phyloP scores from a whole-genome alignment of 2,329 filamentous ascomycete genomes.

The Calonectria pseudoturangicola region DNA sequence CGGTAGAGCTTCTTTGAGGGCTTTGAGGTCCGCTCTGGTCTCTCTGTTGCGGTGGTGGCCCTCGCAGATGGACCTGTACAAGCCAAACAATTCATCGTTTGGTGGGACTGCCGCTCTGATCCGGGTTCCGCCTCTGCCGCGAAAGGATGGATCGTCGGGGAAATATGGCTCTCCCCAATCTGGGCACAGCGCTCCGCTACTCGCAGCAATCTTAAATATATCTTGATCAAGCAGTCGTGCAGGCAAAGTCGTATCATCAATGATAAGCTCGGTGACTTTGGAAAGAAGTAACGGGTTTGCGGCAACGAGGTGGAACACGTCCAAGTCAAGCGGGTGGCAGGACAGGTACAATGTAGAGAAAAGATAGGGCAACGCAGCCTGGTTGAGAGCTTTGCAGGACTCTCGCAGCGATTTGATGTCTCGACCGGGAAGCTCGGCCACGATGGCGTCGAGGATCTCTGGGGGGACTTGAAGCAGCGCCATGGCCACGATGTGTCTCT shows the following conservation, averaged over 20 bases:
- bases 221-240: background rate
- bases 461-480: background rate
- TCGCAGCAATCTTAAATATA: background rate
- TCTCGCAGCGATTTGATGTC: conserved; percentile 12
- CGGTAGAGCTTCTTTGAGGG: conserved; percentile 1
- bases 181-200: background rate
- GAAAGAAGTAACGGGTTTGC: conserved; percentile 30
- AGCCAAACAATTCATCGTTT: background rate
- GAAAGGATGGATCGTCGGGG: background rate
- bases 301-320: conserved; percentile 17
- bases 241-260: conserved; percentile 42
- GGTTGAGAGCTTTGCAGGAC: conserved; percentile 19
- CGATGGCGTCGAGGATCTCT: background rate
- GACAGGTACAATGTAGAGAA: conserved; percentile 34
- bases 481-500: background rate
- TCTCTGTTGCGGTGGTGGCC: conserved; percentile 11
- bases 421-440: background rate
- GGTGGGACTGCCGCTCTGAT: background rate
- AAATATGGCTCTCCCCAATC: conserved; percentile 8
- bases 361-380: background rate
- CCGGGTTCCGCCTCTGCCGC: background rate
- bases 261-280: conserved; percentile 27
- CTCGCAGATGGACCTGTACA: background rate
- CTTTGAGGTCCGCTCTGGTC: background rate
- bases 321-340: conserved; percentile 37